These are phyloP conservation scores for Coemansia sp. DNA, from an alignment of 192 early-diverging fungal genomes.

Conservation along the genomic window DNA sequence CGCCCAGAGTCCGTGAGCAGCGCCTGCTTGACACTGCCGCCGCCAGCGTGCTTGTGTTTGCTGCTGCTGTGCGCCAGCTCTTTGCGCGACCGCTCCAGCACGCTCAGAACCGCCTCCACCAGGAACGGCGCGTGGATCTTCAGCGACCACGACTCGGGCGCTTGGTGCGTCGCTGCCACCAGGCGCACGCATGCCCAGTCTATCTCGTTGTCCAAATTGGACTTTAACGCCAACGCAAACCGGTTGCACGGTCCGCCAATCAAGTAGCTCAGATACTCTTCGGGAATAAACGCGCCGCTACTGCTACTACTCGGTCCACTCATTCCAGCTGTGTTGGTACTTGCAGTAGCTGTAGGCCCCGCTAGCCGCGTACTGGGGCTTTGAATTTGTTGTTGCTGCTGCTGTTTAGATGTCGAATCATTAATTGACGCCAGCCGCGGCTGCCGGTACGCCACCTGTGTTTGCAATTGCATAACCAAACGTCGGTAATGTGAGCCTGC, in stretches of 20 bases:
- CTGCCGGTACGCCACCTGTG: constrained; percentile 13
- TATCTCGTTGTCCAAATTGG: constrained; percentile 44
- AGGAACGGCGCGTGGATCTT: constrained; percentile 42
- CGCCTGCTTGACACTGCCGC: not conserved
- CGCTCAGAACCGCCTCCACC: constrained; percentile 39
- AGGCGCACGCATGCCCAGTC: constrained; percentile 52
- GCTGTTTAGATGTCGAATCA: constrained; percentile 11
- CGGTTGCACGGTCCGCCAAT: constrained; percentile 47
- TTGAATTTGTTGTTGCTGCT: constrained; percentile 9
- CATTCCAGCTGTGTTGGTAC: not conserved
- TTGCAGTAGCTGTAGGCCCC: not conserved
- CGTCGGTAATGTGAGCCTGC: no score
- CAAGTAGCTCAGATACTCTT: constrained; percentile 33
- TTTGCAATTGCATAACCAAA: not conserved
- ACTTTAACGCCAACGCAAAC: constrained; percentile 50
- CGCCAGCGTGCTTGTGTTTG: not conserved
- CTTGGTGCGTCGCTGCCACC: constrained; percentile 31
- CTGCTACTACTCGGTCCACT: not conserved
- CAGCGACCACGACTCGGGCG: constrained; percentile 33
- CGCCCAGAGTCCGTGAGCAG: constrained; percentile 23
- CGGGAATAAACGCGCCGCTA: constrained; percentile 26
- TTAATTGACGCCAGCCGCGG: constrained; percentile 28
- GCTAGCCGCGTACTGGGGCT: not conserved
- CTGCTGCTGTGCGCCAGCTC: constrained; percentile 11
- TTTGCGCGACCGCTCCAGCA: constrained; percentile 32